Percentiles rank a stretch among this genome's conserved stretches.
Evolutionary conservation across 129 eudicot genomes (phyloP).

Genomic region (Chrysanthemum lavandulifolium): DNA sequence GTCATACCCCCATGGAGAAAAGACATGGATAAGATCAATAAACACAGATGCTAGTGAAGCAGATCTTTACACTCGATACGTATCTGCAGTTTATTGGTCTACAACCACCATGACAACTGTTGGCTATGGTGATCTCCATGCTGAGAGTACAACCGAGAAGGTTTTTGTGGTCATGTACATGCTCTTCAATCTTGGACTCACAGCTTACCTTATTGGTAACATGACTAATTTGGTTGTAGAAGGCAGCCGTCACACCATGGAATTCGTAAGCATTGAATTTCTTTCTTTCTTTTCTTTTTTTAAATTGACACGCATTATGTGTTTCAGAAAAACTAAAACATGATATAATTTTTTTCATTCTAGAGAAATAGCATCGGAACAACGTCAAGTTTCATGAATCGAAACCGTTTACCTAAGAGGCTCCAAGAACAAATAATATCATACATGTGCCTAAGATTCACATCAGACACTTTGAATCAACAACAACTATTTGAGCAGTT

Average conservation of each 20-base stretch:
- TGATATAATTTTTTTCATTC: conserved; percentile 18
- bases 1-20: conserved; percentile 65
- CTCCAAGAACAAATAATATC: conserved; percentile 75
- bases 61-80: conserved; percentile 55
- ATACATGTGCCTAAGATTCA: conserved; percentile 83
- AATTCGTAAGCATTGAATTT: conserved; percentile 53
- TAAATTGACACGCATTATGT: not conserved
- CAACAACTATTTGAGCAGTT: conserved; percentile 87
- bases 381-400: conserved; percentile 77
- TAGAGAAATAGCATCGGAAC: conserved; percentile 93
- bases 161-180: conserved; percentile 71
- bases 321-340: not conserved
- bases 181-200: conserved; percentile 86
- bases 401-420: conserved; percentile 71
- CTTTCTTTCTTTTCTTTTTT: not conserved
- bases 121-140: conserved; percentile 94
- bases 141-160: conserved; percentile 78
- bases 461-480: conserved; percentile 67
- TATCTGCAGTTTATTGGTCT: conserved; percentile 89
- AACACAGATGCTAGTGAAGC: conserved; percentile 66
- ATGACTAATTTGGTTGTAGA: conserved; percentile 92
- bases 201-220: conserved; percentile 88
- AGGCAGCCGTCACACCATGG: conserved; percentile 96
- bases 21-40: conserved; percentile 76
- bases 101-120: conserved; percentile 89